A percentile compares a stretch with the other conserved stretches of the same genome.
Evolutionary conservation across 192 early-diverging fungal genomes (phyloP).

Genomic region (Pilaira anomala): DNA sequence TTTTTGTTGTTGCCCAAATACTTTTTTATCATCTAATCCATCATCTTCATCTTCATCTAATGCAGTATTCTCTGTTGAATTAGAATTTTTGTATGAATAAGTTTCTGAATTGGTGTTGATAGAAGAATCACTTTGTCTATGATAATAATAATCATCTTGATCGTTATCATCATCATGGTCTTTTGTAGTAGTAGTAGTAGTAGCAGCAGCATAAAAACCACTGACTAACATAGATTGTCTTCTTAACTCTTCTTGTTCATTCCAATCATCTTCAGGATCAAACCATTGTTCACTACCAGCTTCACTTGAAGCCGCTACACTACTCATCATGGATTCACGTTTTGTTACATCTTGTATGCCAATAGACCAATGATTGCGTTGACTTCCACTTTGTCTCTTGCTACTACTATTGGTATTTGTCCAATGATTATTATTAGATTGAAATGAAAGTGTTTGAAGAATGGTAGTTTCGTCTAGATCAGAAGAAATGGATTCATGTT

Average conservation of each 20-base stretch:
- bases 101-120: slow-evolving; percentile 9
- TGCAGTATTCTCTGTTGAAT: slow-evolving; percentile 6
- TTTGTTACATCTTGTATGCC: slow-evolving; percentile 11
- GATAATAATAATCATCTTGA: background rate
- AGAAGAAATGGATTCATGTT: slow-evolving; percentile 1
- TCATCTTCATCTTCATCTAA: slow-evolving; percentile 9
- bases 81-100: slow-evolving; percentile 10
- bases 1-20: too few relatives aligned
- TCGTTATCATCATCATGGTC: too few relatives aligned
- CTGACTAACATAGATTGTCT: background rate
- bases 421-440: background rate
- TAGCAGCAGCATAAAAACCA: background rate
- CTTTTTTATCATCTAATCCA: too few relatives aligned
- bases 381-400: slow-evolving; percentile 14
- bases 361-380: slow-evolving; percentile 18
- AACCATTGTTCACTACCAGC: slow-evolving; percentile 25
- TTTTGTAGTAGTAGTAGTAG: too few relatives aligned
- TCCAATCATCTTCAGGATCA: slow-evolving; percentile 20
- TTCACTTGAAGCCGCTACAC: slow-evolving; percentile 15
- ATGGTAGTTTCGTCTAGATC: slow-evolving; percentile 8
- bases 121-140: slow-evolving; percentile 13
- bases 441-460: background rate
- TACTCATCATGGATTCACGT: background rate
- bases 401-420: background rate
- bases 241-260: slow-evolving; percentile 5